Percentiles rank a stretch among this genome's conserved stretches.
Conservation (phyloP, 148 eudicot genomes). For the Salicornia ramosissima region DNA sequence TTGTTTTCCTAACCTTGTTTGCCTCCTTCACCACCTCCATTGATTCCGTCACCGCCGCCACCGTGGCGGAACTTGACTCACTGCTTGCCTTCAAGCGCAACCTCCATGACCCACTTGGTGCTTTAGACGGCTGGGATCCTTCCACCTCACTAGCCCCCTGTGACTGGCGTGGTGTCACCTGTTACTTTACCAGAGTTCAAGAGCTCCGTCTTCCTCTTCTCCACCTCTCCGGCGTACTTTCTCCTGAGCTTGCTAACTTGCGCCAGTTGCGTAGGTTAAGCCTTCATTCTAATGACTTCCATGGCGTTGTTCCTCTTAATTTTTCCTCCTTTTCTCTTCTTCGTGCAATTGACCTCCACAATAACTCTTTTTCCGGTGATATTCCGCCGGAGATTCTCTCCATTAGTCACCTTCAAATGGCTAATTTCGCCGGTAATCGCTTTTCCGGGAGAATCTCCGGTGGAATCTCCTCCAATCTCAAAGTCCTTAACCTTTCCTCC, state of each 20-base stretch:
- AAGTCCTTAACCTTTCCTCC: neutral
- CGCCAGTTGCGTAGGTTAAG: neutral
- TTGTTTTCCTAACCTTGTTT: neutral
- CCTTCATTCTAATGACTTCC: slow-evolving; percentile 6
- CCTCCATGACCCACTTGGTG: slow-evolving; percentile 26
- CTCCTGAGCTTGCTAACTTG: slow-evolving; percentile 4
- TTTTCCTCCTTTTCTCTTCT: neutral
- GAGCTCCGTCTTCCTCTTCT: slow-evolving; percentile 13
- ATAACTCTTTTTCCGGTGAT: slow-evolving; percentile 15
- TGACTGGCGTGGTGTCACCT: slow-evolving; percentile 26
- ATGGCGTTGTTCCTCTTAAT: neutral
- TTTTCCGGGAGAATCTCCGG: slow-evolving; percentile 7
- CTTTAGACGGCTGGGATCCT: slow-evolving; percentile 27
- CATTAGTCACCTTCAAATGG: neutral
- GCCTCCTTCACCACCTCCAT: neutral
- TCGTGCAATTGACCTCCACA: neutral
- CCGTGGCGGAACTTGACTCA: slow-evolving; percentile 20
- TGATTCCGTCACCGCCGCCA: neutral
- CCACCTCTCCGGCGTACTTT: neutral
- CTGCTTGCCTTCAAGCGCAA: slow-evolving; percentile 18
- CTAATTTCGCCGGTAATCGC: slow-evolving; percentile 2
- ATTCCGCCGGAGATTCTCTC: slow-evolving; percentile 5
- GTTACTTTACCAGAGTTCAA: neutral
- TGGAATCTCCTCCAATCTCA: neutral
- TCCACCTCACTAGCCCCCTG: slow-evolving; percentile 24